phyloP scores from a whole-genome alignment of 23 red algal species.

The Gracilariopsis chorda region DNA sequence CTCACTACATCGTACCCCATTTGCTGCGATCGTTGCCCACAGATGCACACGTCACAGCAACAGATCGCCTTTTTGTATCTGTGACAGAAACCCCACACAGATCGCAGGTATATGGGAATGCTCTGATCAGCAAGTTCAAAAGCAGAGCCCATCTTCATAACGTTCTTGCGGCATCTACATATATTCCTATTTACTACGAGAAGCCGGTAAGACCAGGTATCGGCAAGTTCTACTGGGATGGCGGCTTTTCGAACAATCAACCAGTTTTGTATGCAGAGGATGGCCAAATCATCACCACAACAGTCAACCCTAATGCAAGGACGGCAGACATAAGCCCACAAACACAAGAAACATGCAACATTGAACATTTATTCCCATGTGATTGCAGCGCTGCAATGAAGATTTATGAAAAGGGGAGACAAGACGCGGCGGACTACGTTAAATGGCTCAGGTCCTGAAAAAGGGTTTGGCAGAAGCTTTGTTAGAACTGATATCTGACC shows the following conservation, averaged over 20 bases:
- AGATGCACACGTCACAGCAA: slow-evolving; percentile 31
- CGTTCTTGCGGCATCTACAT: slow-evolving; percentile 36
- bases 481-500: no score
- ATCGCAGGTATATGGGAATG: slow-evolving; percentile 22
- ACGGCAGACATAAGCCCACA: slow-evolving; percentile 30
- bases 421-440: slow-evolving; percentile 27
- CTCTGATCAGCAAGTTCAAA: background rate
- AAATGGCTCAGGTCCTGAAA: background rate
- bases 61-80: slow-evolving; percentile 41
- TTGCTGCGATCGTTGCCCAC: slow-evolving; percentile 23
- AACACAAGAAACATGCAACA: slow-evolving; percentile 27
- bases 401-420: slow-evolving; percentile 20
- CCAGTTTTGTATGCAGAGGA: slow-evolving; percentile 15
- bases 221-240: slow-evolving; percentile 25
- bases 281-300: slow-evolving; percentile 23
- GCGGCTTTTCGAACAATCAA: slow-evolving; percentile 47
- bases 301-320: slow-evolving; percentile 28
- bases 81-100: slow-evolving; percentile 45
- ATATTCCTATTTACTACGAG: slow-evolving; percentile 61
- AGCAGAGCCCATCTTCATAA: slow-evolving; percentile 45
- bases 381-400: slow-evolving; percentile 10
- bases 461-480: no score
- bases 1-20: background rate
- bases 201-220: slow-evolving; percentile 20
- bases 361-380: slow-evolving; percentile 33